Evolutionary conservation across 1,284 basidiomycete genomes (phyloP).

Genomic region (Cryptococcus sp.): DNA sequence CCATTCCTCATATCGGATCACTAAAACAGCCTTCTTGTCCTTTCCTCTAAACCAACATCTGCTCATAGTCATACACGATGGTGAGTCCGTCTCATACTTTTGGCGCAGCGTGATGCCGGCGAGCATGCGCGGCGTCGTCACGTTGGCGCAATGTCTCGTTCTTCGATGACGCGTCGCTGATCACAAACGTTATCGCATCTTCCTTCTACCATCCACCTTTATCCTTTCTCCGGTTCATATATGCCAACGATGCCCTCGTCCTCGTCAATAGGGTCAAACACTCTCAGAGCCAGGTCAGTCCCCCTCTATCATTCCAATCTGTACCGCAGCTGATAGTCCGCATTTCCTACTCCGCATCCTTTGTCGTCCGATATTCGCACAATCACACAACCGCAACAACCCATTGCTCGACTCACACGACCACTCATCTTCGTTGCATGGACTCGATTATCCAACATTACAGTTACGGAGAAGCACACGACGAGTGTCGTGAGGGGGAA

Average conservation of each 20-base stretch:
- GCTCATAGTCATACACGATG: too few species aligned
- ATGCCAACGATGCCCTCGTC: too few species aligned
- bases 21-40: background rate
- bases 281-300: slow-evolving; percentile 52
- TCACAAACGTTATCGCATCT: background rate
- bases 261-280: slow-evolving; percentile 49
- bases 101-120: too few species aligned
- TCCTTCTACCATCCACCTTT: background rate
- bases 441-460: background rate
- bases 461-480: slow-evolving; percentile 78
- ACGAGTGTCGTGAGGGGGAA: slow-evolving; percentile 72
- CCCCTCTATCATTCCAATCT: slow-evolving; percentile 1
- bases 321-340: slow-evolving; percentile 10
- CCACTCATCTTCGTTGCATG: background rate
- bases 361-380: slow-evolving; percentile 1
- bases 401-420: slow-evolving; percentile 22
- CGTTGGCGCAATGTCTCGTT: too few species aligned
- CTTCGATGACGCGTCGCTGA: slow-evolving; percentile 17
- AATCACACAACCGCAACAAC: too few species aligned
- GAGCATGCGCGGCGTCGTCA: too few species aligned
- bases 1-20: background rate
- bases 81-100: too few species aligned
- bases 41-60: background rate
- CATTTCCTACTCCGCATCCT: slow-evolving; percentile 12
- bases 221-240: background rate